phyloP scores from a whole-genome alignment of 495 filamentous ascomycete genomes.

The Penicillium fimorum region DNA sequence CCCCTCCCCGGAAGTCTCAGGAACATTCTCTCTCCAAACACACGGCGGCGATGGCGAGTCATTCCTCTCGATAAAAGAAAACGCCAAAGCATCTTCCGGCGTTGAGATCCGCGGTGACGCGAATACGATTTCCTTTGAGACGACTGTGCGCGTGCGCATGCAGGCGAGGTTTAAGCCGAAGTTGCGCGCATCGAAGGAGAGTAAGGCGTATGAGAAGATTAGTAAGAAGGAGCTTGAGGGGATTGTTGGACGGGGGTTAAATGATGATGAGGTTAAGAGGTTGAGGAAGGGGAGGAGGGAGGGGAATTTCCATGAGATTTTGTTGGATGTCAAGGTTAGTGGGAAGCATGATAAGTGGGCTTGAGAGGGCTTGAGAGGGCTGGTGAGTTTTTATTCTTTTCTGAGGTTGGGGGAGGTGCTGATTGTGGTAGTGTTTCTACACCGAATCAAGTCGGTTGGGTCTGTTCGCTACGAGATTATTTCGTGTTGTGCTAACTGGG shows the following conservation, averaged over 20 bases:
- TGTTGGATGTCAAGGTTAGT: constrained; percentile 88
- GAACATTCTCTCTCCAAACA: constrained; percentile 69
- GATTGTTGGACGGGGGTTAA: constrained; percentile 68
- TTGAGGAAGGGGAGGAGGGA: constrained; percentile 82
- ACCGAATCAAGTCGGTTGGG: not conserved
- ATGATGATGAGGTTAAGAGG: constrained; percentile 80
- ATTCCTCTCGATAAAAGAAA: constrained; percentile 54
- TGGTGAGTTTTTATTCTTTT: not conserved
- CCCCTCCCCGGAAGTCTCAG: constrained; percentile 58
- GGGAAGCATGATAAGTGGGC: constrained; percentile 96
- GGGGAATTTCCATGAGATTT: constrained; percentile 81
- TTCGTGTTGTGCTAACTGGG: too few species aligned
- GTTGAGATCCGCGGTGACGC: constrained; percentile 75
- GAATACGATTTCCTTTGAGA: constrained; percentile 65
- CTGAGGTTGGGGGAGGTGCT: not conserved
- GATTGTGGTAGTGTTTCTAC: not conserved
- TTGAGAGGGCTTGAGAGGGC: constrained; percentile 50
- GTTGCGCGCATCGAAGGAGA: constrained; percentile 71
- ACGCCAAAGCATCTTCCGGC: constrained; percentile 42
- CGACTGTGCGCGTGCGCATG: constrained; percentile 83
- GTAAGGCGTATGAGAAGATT: constrained; percentile 79
- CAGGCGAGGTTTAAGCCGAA: constrained; percentile 90
- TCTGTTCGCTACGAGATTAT: not conserved
- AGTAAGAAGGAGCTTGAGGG: constrained; percentile 85
- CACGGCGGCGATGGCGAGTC: constrained; percentile 44